phyloP scores from a whole-genome alignment of 352 stramenopile species.

The Globisporangium abappressorium region DNA sequence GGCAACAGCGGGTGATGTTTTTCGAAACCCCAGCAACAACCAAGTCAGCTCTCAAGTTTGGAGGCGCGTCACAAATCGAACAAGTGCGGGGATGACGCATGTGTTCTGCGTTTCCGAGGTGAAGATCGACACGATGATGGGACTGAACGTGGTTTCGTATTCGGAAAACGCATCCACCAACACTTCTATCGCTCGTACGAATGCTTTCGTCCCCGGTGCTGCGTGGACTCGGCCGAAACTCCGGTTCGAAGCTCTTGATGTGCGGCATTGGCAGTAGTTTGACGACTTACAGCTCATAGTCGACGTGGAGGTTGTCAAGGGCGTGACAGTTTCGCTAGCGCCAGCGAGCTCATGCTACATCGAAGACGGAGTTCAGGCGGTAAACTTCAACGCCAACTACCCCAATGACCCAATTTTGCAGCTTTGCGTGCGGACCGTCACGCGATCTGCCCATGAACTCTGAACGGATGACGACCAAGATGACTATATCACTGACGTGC shows the following conservation, averaged over 20 bases:
- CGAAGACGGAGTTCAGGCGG: neutral
- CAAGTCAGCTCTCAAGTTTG: neutral
- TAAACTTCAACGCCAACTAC: slow-evolving; percentile 3
- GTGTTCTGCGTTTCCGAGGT: neutral
- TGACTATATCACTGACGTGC: neutral
- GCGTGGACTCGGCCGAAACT: neutral
- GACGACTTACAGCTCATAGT: neutral
- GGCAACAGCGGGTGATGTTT: neutral
- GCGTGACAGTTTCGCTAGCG: neutral
- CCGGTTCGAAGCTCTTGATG: neutral
- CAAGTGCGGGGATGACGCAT: neutral
- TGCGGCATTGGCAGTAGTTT: slow-evolving; percentile 3
- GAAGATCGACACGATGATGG: neutral
- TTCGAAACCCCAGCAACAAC: neutral
- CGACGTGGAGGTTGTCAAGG: neutral
- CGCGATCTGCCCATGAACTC: neutral
- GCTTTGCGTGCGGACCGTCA: neutral
- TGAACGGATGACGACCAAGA: neutral
- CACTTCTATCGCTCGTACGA: neutral
- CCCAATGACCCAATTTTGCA: neutral
- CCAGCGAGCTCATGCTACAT: slow-evolving; percentile 4
- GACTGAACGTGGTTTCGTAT: neutral
- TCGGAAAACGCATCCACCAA: neutral
- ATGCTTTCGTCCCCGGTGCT: neutral
- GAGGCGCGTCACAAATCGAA: neutral